Evolutionary conservation across 75 land plant species (phyloP).

Genomic region (Selaginella moellendorffii): DNA sequence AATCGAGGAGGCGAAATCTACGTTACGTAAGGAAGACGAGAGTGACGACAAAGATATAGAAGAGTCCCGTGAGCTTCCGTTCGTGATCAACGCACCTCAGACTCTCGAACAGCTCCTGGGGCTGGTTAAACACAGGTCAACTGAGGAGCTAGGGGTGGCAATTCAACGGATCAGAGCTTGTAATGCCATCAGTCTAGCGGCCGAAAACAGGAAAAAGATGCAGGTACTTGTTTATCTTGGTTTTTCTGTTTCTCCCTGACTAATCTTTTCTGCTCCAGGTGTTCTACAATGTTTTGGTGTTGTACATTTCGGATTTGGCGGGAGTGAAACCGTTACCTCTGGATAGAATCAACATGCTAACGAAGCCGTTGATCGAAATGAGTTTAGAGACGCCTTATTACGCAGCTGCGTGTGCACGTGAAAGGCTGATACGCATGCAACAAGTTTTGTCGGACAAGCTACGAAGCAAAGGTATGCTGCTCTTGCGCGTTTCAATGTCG

Average conservation of each 20-base stretch:
- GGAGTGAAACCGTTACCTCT: constrained; percentile 39
- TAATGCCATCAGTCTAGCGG: constrained; percentile 57
- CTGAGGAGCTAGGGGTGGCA: constrained; percentile 39
- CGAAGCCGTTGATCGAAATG: constrained; percentile 74
- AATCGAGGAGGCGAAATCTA: no score
- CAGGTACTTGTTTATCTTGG: no score
- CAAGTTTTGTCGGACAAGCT: constrained; percentile 47
- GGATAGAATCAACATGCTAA: constrained; percentile 41
- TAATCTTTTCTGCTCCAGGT: constrained; percentile 34
- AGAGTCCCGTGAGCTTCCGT: constrained; percentile 38
- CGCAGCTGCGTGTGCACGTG: constrained; percentile 85
- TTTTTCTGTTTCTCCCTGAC: no score
- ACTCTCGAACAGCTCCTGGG: constrained; percentile 35
- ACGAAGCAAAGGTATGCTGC: constrained; percentile 38
- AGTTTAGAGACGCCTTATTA: constrained; percentile 64
- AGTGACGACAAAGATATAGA: neutral
- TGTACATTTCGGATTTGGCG: constrained; percentile 61
- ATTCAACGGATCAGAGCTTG: constrained; percentile 54
- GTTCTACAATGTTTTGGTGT: constrained; percentile 80
- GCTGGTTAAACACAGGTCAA: constrained; percentile 47
- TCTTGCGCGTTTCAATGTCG: neutral
- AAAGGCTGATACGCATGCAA: constrained; percentile 46
- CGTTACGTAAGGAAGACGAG: neutral
- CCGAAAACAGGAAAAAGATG: constrained; percentile 81
- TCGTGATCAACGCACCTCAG: constrained; percentile 60